These are phyloP conservation scores for Phytophthora parvispora DNA, from an alignment of 352 stramenopile genomes.

Conservation along the genomic window DNA sequence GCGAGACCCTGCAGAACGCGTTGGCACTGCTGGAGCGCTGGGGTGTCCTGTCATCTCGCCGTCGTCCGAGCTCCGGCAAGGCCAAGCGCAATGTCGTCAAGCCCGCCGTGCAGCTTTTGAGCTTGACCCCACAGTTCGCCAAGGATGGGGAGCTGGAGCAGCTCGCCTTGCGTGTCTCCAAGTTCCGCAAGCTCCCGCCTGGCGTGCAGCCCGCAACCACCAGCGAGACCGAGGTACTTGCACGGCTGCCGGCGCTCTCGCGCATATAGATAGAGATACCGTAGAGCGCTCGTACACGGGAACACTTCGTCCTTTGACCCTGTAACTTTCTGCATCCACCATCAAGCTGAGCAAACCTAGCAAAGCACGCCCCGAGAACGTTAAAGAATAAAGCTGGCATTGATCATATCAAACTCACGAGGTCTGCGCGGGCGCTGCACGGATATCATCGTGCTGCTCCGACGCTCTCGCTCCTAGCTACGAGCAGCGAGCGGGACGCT, in stretches of 20 bases:
- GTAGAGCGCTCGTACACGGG: too few species aligned
- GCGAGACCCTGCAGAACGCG: conserved; percentile 87
- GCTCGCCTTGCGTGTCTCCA: conserved; percentile 68
- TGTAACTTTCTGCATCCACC: background rate
- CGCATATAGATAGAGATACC: conserved; percentile 60
- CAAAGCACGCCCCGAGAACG: background rate
- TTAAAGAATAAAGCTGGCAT: conserved; percentile 38
- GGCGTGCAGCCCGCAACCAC: conserved; percentile 45
- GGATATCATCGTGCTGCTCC: conserved; percentile 12
- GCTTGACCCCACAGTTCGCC: conserved; percentile 52
- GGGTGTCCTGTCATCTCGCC: conserved; percentile 60
- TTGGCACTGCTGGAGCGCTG: conserved; percentile 73
- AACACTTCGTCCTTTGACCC: background rate
- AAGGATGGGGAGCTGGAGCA: conserved; percentile 70
- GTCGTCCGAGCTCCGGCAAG: conserved; percentile 12
- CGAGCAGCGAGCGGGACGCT: conserved; percentile 24
- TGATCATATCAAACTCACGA: conserved; percentile 45
- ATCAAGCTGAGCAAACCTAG: conserved; percentile 5
- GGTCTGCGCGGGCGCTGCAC: conserved; percentile 16
- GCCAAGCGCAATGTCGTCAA: conserved; percentile 16
- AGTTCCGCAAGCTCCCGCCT: conserved; percentile 80
- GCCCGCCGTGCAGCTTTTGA: conserved; percentile 32
- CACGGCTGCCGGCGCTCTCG: conserved; percentile 72
- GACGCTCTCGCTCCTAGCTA: conserved; percentile 7
- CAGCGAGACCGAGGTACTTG: conserved; percentile 70